Conservation (phyloP, 257 asterid species). For the Pogostemon cablin region DNA sequence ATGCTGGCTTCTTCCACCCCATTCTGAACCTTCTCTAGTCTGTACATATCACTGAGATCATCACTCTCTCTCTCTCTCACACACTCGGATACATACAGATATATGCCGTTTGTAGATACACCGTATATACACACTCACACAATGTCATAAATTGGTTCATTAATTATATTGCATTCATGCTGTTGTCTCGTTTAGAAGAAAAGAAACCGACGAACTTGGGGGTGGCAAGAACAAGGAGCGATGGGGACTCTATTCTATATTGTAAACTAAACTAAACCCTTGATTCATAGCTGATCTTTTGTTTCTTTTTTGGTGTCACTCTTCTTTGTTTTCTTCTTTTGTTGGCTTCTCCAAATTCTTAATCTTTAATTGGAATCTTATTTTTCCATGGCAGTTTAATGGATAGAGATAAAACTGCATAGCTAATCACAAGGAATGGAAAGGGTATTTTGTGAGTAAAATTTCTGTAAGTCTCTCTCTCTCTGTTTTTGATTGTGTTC, state of each 20-base stretch:
- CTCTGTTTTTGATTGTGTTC: constrained; percentile 1
- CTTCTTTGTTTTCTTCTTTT: constrained; percentile 10
- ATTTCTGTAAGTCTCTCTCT: constrained; percentile 34
- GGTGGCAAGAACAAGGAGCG: constrained; percentile 42
- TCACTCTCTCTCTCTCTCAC: constrained; percentile 21
- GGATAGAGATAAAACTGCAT: constrained; percentile 4
- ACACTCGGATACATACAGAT: neutral
- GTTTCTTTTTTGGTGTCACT: neutral
- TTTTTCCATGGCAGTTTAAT: neutral
- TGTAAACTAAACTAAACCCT: constrained; percentile 13
- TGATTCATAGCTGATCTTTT: neutral
- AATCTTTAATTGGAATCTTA: constrained; percentile 15
- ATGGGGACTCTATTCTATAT: constrained; percentile 24
- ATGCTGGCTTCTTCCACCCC: constrained; percentile 32
- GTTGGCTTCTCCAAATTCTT: constrained; percentile 8
- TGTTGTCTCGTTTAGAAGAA: constrained; percentile 31
- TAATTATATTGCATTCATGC: constrained; percentile 33
- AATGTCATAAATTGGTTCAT: constrained; percentile 24
- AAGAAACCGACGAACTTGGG: constrained; percentile 35
- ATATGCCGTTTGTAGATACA: neutral
- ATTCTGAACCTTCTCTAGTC: constrained; percentile 37
- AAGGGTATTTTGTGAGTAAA: neutral
- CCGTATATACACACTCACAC: neutral
- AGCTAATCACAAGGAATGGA: constrained; percentile 23
- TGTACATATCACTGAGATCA: constrained; percentile 18